Conservation (phyloP, 2,329 filamentous ascomycete species). For the Colletotrichum aenigma region DNA sequence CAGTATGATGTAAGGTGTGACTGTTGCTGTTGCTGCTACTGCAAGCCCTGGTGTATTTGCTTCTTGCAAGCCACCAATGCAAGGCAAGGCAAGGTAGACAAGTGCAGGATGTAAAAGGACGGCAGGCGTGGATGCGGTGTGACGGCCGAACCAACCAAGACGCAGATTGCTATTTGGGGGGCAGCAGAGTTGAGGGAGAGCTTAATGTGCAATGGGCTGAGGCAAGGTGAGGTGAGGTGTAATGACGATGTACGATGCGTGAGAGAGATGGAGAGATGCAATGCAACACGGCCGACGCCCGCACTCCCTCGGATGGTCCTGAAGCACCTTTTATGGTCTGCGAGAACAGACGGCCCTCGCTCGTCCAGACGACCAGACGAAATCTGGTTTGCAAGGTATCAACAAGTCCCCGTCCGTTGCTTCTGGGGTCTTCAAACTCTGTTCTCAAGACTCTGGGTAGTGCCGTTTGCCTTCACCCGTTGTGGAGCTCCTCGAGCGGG, state of each 20-base stretch:
- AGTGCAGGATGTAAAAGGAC: not conserved
- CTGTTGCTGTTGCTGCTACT: not conserved
- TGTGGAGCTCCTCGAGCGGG: slow-evolving; percentile 9
- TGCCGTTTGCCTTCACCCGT: slow-evolving; percentile 2
- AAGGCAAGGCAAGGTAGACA: not conserved
- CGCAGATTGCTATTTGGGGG: not conserved
- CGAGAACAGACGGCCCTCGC: not conserved
- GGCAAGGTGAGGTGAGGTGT: not conserved
- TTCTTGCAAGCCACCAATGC: not conserved
- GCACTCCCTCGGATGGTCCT: not conserved
- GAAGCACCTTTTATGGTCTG: not conserved
- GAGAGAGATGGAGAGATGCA: not conserved
- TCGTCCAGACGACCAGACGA: not conserved
- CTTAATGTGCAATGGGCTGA: not conserved
- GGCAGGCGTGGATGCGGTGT: not conserved
- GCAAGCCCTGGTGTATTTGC: not conserved
- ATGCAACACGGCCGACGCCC: not conserved
- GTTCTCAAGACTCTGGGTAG: not conserved
- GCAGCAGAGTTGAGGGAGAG: not conserved
- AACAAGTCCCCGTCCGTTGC: not conserved
- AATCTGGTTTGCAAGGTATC: not conserved
- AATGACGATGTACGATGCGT: not conserved
- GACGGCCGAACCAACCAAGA: not conserved
- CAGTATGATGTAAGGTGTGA: not conserved
- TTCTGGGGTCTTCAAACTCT: not conserved